Base-by-base conservation (phyloP, 257 asterid species). In the Solanum chiquidenum region DNA sequence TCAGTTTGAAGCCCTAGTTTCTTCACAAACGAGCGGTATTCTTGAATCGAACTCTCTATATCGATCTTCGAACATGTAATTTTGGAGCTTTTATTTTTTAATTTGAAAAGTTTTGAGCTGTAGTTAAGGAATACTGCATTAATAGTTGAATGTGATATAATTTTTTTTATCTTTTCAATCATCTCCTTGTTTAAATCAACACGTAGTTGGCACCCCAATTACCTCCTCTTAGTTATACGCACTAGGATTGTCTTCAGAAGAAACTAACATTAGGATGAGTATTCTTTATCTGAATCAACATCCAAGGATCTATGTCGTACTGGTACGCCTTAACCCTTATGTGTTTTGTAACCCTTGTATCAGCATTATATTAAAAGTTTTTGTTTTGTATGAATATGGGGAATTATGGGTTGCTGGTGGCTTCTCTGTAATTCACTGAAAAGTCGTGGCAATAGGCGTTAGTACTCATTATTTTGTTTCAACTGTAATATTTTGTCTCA, bases 1-100 rank as follows among this genome's bases (percentile, higher is more conserved):
- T 49, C 3, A 49, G 60, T 49, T 49, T 49, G 60, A 49, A 5
- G 2, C 60, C 8, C 21, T 14, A 49, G 60, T 5, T 49, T 49
- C 60, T 14, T 49, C 1, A 14, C 21, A 14, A 2, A 6, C 0
- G 8, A 49, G 21, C 0, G 2, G 21, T 49, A 14, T 49, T 49
- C 60, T 49, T 49, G 3, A 49, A 49, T 49, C 21, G 14, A 14
- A 49, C 60, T 5, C 21, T 14, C 21, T 49, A 1, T 49, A 49
- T 5, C 7, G 55, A 66, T 86, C 60, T 86, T 31, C 79, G 66
- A 89, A 88, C 89, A 88, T 92, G 98, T 96, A 93, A 88, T 76
- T 89, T 84, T 18, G 18, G 21, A 44, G 85, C 1, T 79, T 44
- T 44, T 27, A 9, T 80, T 5, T 16, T 80, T 27, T 44, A 27